A percentile compares a stretch with the other conserved stretches of the same genome.
Conservation (phyloP, 306 rosid genomes). For the Lathyrus aphaca region DNA sequence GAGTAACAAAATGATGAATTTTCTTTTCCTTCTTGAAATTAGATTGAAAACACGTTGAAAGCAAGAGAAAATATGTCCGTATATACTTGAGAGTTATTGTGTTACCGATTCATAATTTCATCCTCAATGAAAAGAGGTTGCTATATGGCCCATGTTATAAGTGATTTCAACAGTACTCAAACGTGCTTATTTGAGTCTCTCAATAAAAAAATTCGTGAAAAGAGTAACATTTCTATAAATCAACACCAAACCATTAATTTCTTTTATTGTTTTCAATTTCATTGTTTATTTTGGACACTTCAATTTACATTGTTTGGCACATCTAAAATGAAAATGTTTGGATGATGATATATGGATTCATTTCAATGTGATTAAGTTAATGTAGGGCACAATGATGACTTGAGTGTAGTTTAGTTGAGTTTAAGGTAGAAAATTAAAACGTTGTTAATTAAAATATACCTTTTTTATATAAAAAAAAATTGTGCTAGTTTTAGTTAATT, state of each 20-base stretch:
- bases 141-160: slow-evolving; percentile 35
- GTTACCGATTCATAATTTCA: slow-evolving; percentile 30
- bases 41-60: slow-evolving; percentile 41
- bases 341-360: not conserved
- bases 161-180: slow-evolving; percentile 41
- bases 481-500: not conserved
- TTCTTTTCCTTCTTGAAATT: slow-evolving; percentile 17
- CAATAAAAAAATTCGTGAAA: slow-evolving; percentile 37
- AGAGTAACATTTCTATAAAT: slow-evolving; percentile 31
- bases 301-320: slow-evolving; percentile 21
- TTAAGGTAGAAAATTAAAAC: not conserved
- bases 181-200: slow-evolving; percentile 47
- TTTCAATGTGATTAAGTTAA: not conserved
- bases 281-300: not conserved
- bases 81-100: slow-evolving; percentile 36
- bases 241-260: slow-evolving; percentile 31
- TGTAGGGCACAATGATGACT: slow-evolving; percentile 13
- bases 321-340: slow-evolving; percentile 9
- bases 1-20: slow-evolving; percentile 60
- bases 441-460: too few relatives aligned
- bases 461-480: too few relatives aligned
- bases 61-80: slow-evolving; percentile 43
- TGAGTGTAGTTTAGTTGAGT: not conserved
- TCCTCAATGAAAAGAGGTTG: slow-evolving; percentile 39
- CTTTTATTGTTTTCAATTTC: slow-evolving; percentile 1